Conservation (phyloP, 805 yeast genomes). For the Metschnikowia chrysomelidarum region DNA sequence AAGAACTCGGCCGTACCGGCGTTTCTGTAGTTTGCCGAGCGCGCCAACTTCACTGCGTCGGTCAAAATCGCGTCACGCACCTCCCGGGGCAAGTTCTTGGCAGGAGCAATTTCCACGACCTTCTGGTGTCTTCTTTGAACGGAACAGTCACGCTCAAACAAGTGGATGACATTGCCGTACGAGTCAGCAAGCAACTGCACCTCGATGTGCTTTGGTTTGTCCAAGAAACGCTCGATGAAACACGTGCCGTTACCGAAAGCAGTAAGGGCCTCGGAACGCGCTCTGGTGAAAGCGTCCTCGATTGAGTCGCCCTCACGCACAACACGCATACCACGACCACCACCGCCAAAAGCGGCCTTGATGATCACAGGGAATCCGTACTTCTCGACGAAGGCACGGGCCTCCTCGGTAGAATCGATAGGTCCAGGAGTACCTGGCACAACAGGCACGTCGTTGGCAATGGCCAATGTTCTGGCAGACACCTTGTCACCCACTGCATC, state of each 20-base stretch:
- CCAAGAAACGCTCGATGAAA: conserved; percentile 92
- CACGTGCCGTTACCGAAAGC: conserved; percentile 99
- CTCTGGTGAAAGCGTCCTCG: conserved; percentile 88
- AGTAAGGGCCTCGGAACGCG: conserved; percentile 88
- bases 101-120: conserved; percentile 98
- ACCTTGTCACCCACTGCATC: conserved; percentile 98
- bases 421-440: conserved; percentile 99
- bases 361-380: conserved; percentile 96
- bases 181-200: conserved; percentile 93
- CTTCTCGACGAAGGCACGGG: conserved; percentile 71
- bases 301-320: conserved; percentile 95
- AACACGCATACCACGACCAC: conserved; percentile 99
- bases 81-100: conserved; percentile 76
- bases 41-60: conserved; percentile 93
- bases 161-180: conserved; percentile 91
- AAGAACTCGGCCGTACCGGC: conserved; percentile 99
- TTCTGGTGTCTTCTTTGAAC: conserved; percentile 99
- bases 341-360: conserved; percentile 99
- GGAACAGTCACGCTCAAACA: conserved; percentile 98
- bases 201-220: conserved; percentile 96
- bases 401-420: conserved; percentile 75
- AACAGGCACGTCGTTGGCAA: conserved; percentile 77
- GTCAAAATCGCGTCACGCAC: conserved; percentile 90
- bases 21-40: conserved; percentile 83
- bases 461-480: conserved; percentile 86